Base-by-base conservation (phyloP, 2,329 filamentous ascomycete genomes). In the Fusarium graminum region DNA sequence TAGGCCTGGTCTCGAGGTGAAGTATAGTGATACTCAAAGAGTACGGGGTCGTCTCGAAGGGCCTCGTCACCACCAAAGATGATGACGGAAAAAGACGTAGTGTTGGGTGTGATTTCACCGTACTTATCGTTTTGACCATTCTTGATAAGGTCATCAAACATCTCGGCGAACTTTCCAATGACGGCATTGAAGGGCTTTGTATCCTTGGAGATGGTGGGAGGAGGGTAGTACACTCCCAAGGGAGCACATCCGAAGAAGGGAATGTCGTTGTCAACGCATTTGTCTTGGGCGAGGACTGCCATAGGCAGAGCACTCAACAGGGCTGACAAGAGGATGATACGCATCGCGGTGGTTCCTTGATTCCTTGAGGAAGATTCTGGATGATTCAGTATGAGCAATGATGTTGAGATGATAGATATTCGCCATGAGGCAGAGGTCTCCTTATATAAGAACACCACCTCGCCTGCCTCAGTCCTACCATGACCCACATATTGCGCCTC, bases 11-110 rank as follows among this genome's bases (percentile, higher is more conserved):
- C 69, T 1, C 58, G n/a, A 0, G 54, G 69, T 8, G 69, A 67
- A 0, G 58, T 72, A 9, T 70, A 72, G 26, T 71, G 64, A 22
- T 71, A 72, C 14, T 70, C 43, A 11, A 71, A 72, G 19, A 71
- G 62, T 5, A 67, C 13, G 1, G 57, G 59, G 4, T 70, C 56
- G 9, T 59, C 42, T 0, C 28, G 41, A 6, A 63, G 59, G 1
- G 43, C 26, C 4, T 62, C 43, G 0, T 59, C 49, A 11, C 69
- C 69, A 3, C 67, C 57, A 19, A 72, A 71, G 2, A 71, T 58
- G 1, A 57, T 36, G 1, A 70, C 62, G 0, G 69, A 72, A 36
- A 71, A 72, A 0, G 69, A 71, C 0, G 67, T 71, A 7, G 67
- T 72, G 36, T 69, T 72, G 2, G 52, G 47, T 0, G 38, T 50